Conservation (phyloP, 805 yeast genomes). For the Candida easanensis region DNA sequence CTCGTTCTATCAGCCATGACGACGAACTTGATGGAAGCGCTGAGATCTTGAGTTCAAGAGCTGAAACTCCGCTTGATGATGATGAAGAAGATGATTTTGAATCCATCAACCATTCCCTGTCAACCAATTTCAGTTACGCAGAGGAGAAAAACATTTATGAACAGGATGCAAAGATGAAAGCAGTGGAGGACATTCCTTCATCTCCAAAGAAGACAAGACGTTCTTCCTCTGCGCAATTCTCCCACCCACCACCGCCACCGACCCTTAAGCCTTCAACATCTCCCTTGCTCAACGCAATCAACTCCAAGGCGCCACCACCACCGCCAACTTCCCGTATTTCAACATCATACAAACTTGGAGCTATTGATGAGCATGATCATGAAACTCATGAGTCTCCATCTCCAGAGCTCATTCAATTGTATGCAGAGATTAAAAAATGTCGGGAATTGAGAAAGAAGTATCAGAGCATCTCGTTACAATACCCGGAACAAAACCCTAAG, state of each 20-base stretch:
- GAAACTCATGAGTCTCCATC: conserved; percentile 60
- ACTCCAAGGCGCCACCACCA: conserved; percentile 41
- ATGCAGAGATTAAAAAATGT: conserved; percentile 60
- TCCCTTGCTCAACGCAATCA: conserved; percentile 41
- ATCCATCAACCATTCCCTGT: conserved; percentile 24
- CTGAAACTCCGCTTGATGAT: conserved; percentile 5
- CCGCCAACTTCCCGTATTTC: conserved; percentile 30
- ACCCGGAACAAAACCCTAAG: conserved; percentile 79
- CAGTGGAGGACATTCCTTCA: conserved; percentile 40
- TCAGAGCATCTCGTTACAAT: conserved; percentile 67
- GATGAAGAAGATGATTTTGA: conserved; percentile 21
- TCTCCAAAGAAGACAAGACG: conserved; percentile 35
- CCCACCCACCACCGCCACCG: conserved; percentile 40
- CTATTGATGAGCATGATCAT: conserved; percentile 45
- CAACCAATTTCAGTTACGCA: conserved; percentile 60
- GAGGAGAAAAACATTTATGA: conserved; percentile 65
- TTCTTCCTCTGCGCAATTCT: conserved; percentile 34
- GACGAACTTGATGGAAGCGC: not conserved
- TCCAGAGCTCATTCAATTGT: conserved; percentile 62
- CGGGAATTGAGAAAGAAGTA: conserved; percentile 75
- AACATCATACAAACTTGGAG: conserved; percentile 40
- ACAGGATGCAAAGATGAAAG: conserved; percentile 63
- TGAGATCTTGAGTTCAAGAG: not conserved
- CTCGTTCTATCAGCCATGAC: not conserved
- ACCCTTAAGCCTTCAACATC: conserved; percentile 17